Evolutionary conservation across 768 basidiomycete genomes (phyloP).

Genomic region (Boletus barrowsii): DNA sequence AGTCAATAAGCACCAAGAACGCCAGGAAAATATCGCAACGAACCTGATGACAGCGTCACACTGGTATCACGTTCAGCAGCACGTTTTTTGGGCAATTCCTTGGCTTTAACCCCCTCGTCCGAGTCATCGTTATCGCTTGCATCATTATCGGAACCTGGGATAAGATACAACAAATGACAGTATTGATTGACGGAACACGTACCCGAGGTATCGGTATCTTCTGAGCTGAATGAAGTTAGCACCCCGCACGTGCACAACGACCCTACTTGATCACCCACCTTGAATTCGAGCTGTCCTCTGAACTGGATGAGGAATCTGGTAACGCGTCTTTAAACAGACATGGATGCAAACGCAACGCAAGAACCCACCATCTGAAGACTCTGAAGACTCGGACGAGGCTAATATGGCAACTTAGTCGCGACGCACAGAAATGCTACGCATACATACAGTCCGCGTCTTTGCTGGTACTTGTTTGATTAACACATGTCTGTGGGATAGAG

Average conservation of each 20-base stretch:
- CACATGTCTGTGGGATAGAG: background rate
- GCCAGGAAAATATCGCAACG: background rate
- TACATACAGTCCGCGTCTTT: constrained; percentile 22
- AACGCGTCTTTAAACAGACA: background rate
- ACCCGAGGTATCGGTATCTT: constrained; percentile 18
- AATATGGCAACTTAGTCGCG: constrained; percentile 8
- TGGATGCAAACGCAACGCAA: background rate
- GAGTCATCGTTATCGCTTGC: constrained; percentile 10
- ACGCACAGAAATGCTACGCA: background rate
- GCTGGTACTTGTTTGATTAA: constrained; percentile 13
- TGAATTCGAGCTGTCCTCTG: constrained; percentile 23
- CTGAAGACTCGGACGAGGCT: constrained; percentile 24
- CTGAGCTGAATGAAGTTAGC: constrained; percentile 15
- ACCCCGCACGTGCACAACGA: constrained; percentile 3
- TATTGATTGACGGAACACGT: constrained; percentile 8
- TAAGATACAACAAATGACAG: background rate
- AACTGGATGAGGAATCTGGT: constrained; percentile 21
- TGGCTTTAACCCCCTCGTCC: background rate
- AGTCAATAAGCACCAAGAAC: background rate
- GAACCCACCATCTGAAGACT: constrained; percentile 26
- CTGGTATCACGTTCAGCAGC: constrained; percentile 36
- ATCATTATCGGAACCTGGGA: constrained; percentile 17
- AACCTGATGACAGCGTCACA: constrained; percentile 38
- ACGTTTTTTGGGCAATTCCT: constrained; percentile 4
- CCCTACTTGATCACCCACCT: constrained; percentile 13